Base-by-base conservation (phyloP, 768 basidiomycete genomes). In the Sistotremastrum niveocremeum region DNA sequence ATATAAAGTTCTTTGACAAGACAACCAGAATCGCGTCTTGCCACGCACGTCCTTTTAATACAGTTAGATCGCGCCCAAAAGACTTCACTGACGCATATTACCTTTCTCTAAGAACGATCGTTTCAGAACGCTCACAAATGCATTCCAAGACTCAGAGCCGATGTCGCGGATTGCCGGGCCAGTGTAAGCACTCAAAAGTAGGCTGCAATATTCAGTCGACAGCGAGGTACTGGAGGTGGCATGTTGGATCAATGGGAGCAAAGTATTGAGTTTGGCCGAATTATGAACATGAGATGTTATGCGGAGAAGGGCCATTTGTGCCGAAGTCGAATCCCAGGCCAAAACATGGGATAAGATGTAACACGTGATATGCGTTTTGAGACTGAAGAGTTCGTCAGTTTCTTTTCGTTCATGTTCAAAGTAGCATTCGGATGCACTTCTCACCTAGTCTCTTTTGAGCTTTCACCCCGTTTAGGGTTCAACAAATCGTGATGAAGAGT, bases 341-440 rank as follows among this genome's bases (percentile, higher is more conserved):
- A 72, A 70, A 51, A 83, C 68, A 58, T 97, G 93, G 2, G 91
- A 91, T 5, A 86, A 64, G 0, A 95, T 60, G 60, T 74, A 90
- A 56, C 81, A 87, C 37, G 86, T 56, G 38, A 91, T 64, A 8
- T 79, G 73, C 49, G 74, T 73, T 56, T 77, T 85, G 60, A 37
- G 5, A 47, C 30, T 47, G 31, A 29, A 46, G 44, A 20, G 31
- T 39, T 53, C 6, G 40, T 34, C 5, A 31, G 42, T 28, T 44
- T 33, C 6, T 12, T 30, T 44, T n/a, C 37, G 37, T 12, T 41
- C 9, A 28, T 37, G 9, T 20, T 36, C 20, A 10, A 32, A 28
- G 32, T 39, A 44, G 11, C 20, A 45, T 40, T 20, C 4, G 39
- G 39, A 5, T 5, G 6, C 54, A 82, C 76, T 69, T 67, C 1